Evolutionary conservation across 805 yeast genomes (phyloP).

Genomic region (Zygotorulaspora florentina): DNA sequence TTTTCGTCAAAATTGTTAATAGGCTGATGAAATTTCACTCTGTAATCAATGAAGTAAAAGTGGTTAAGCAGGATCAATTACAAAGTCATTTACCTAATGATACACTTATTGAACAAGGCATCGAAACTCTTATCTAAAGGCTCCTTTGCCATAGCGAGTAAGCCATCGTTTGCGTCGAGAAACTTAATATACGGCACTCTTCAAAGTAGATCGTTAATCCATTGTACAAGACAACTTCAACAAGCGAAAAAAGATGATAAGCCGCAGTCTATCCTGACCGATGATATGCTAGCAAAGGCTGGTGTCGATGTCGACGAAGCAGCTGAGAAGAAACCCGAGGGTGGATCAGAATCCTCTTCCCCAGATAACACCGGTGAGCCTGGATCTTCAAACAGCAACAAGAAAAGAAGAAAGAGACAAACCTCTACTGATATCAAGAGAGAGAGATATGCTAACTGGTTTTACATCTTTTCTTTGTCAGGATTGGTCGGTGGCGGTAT

Average conservation of each 20-base stretch:
- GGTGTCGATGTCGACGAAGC: conserved; percentile 62
- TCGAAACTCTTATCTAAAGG: not conserved
- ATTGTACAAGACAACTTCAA: conserved; percentile 5
- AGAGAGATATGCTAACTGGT: conserved; percentile 73
- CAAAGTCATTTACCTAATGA: not conserved
- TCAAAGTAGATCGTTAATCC: conserved; percentile 3
- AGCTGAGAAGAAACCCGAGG: conserved; percentile 15
- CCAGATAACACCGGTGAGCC: conserved; percentile 10
- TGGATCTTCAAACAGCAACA: conserved; percentile 18
- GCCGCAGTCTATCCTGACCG: conserved; percentile 61
- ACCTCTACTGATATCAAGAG: conserved; percentile 77
- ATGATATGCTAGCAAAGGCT: conserved; percentile 76
- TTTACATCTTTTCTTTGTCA: conserved; percentile 54
- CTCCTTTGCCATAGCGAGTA: not conserved
- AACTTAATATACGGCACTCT: not conserved
- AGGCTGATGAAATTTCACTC: not conserved
- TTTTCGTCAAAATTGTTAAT: not conserved
- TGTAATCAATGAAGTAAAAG: not conserved
- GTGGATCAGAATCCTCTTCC: conserved; percentile 20
- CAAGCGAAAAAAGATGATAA: conserved; percentile 18
- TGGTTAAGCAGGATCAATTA: not conserved
- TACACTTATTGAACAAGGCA: not conserved
- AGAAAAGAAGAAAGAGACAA: conserved; percentile 51
- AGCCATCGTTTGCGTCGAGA: not conserved
- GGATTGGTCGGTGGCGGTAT: conserved; percentile 50